phyloP scores from a whole-genome alignment of 208 protist genomes.

The Leishmania major region DNA sequence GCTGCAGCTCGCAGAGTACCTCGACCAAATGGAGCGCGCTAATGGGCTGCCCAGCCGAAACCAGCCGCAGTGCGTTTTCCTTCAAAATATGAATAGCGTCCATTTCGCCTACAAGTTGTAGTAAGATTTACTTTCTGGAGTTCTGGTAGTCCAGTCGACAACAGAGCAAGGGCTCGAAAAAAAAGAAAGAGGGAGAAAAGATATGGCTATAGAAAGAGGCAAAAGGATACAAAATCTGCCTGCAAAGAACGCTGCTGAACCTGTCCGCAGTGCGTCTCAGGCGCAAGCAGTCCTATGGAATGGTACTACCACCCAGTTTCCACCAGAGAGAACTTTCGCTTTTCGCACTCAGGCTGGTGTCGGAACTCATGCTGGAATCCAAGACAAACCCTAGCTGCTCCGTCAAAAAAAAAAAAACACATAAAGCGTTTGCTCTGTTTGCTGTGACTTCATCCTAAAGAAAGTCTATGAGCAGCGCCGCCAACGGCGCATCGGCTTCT shows the following conservation, averaged over 20 bases:
- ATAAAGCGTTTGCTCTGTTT: background rate
- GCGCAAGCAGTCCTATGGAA: background rate
- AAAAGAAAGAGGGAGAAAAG: background rate
- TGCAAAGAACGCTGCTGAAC: background rate
- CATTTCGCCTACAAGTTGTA: constrained; percentile 10
- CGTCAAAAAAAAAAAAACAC: background rate
- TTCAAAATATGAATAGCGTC: constrained; percentile 14
- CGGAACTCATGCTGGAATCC: background rate
- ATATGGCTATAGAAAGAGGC: background rate
- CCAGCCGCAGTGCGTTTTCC: constrained; percentile 35
- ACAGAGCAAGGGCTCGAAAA: background rate
- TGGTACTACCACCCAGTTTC: background rate
- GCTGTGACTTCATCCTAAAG: background rate
- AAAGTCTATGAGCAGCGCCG: background rate
- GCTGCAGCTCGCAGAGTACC: constrained; percentile 58
- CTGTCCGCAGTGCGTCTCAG: background rate
- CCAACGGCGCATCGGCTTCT: background rate
- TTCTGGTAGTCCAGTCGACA: background rate
- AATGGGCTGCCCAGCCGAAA: constrained; percentile 55
- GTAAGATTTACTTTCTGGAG: background rate
- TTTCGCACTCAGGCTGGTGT: no score
- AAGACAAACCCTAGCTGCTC: background rate
- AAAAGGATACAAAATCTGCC: background rate
- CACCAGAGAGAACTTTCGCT: background rate
- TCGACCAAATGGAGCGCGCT: constrained; percentile 73